These are phyloP conservation scores for Aphanomyces invadans DNA, from an alignment of 352 stramenopile genomes.

Conservation along the genomic window DNA sequence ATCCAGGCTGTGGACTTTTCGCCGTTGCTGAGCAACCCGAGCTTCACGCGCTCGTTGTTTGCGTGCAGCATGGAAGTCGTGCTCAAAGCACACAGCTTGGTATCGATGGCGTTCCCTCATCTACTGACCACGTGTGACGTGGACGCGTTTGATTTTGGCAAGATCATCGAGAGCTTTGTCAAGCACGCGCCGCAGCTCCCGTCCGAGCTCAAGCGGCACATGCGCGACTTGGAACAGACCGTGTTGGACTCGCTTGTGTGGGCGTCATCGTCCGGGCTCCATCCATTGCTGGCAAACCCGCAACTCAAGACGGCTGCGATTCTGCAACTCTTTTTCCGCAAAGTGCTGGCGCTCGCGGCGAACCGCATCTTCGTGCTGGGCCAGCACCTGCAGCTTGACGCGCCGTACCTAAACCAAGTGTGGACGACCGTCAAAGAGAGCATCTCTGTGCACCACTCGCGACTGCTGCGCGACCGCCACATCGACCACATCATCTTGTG, in stretches of 20 bases:
- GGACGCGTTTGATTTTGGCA: slow-evolving; percentile 81
- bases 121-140: slow-evolving; percentile 64
- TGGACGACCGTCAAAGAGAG: slow-evolving; percentile 83
- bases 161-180: slow-evolving; percentile 81
- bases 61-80: slow-evolving; percentile 77
- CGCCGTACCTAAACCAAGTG: slow-evolving; percentile 72
- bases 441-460: slow-evolving; percentile 33
- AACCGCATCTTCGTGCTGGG: slow-evolving; percentile 72
- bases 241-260: slow-evolving; percentile 74
- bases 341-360: slow-evolving; percentile 71
- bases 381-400: slow-evolving; percentile 55
- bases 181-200: slow-evolving; percentile 69
- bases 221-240: slow-evolving; percentile 77
- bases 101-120: slow-evolving; percentile 79
- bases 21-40: slow-evolving; percentile 70
- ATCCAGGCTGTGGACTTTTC: slow-evolving; percentile 67
- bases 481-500: slow-evolving; percentile 77
- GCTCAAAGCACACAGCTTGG: slow-evolving; percentile 76
- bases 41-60: slow-evolving; percentile 70
- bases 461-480: slow-evolving; percentile 52
- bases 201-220: slow-evolving; percentile 71
- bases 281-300: slow-evolving; percentile 35
- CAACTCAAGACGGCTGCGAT: neutral
- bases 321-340: slow-evolving; percentile 81
- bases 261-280: slow-evolving; percentile 63